phyloP scores from a whole-genome alignment of 148 eudicot species.

The Vaccinium myrtillus region DNA sequence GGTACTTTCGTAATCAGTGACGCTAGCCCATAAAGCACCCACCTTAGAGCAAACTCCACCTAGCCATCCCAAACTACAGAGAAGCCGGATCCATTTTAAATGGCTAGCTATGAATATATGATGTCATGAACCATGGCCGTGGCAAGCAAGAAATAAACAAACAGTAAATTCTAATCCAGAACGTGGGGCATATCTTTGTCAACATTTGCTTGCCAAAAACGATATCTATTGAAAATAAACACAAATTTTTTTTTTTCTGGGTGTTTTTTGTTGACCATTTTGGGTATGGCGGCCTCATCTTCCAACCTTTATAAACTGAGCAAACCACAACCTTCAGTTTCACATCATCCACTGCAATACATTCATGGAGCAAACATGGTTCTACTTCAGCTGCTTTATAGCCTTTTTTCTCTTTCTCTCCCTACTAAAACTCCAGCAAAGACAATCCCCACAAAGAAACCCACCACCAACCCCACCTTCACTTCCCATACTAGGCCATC shows the following conservation, averaged over 20 bases:
- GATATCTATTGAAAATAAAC: too few species aligned
- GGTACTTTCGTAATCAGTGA: too few species aligned
- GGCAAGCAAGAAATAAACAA: too few species aligned
- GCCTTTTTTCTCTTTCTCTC: conserved; percentile 5
- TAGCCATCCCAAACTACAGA: too few species aligned
- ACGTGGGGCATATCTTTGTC: too few species aligned
- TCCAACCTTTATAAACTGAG: neutral
- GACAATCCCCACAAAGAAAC: neutral
- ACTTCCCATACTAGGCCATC: conserved; percentile 21
- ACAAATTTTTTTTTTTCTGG: too few species aligned
- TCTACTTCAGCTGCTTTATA: neutral
- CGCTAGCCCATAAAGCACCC: too few species aligned
- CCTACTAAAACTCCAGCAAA: neutral
- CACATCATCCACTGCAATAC: neutral
- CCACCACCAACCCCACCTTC: conserved; percentile 15
- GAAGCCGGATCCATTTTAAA: too few species aligned
- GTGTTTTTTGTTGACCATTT: neutral
- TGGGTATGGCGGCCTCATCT: neutral
- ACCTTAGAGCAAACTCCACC: too few species aligned
- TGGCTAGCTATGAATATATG: too few species aligned
- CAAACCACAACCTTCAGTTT: neutral
- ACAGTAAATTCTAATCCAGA: too few species aligned
- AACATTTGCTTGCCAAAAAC: neutral
- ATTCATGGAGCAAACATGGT: conserved; percentile 3
- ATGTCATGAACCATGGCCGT: too few species aligned